Base-by-base conservation (phyloP, 495 filamentous ascomycete genomes). In the Penicillium soppii region DNA sequence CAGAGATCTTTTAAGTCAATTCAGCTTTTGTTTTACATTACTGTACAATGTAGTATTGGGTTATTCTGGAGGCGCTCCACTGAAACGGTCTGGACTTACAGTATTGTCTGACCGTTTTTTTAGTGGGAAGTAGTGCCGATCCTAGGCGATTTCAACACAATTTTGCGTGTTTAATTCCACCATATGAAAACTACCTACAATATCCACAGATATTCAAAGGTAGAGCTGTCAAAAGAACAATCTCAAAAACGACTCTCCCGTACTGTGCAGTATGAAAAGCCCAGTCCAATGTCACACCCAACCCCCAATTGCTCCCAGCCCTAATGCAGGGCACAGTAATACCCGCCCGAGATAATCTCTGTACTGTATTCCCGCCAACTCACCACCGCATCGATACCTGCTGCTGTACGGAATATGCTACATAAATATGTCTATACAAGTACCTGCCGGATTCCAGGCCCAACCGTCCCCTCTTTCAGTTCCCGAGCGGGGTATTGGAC, bases 71-170 rank as follows among this genome's bases (percentile, higher is more conserved):
- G n/a, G n/a, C n/a, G n/a, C 36, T 21, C 47, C 47, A 49, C 43
- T n/a, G 2, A 25, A 19, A 19, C 17, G 47, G 47, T 41, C 47
- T 49, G 47, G 47, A 32, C 47, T 46, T 29, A 6, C 9, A 1
- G 22, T 33, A 40, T 49, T 39, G 29, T 32, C 17, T 1, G 29
- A 19, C 36, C 19, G n/a, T 49, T 40, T 30, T n/a, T 41, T 49
- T 40, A 33, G 47, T 49, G 47, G 27, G 36, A 41, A 41, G n/a
- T 41, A 49, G 47, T 41, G 47, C 47, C 47, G 47, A 49, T 49
- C 47, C 22, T 16, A 16, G 13, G 39, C 15, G 39, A 23, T 33
- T 5, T 22, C 13, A 19, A 20, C 29, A 32, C 29, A 12, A 12
- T 10, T 3, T 32, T 5, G 29, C 29, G 13, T 32, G 4, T 32